Evolutionary conservation across 306 rosid species (phyloP), one percentile per base, ranked within the genome.

Genomic region (Inga laurina): DNA sequence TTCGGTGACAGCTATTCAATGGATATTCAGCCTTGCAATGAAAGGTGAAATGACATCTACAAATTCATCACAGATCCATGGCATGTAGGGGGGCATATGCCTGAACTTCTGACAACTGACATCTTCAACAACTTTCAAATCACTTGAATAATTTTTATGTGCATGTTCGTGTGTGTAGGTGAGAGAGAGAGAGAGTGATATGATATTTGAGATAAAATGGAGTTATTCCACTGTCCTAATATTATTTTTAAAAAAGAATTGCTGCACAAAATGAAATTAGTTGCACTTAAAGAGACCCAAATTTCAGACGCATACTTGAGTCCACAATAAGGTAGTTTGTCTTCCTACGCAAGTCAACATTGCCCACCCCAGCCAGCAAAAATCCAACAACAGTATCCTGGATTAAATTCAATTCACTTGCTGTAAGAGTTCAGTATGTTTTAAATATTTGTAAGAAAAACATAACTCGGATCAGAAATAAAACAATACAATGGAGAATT

Each of bases 261-360:
- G 37, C 72, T 5, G 43, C 69, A 54, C 43, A 32, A 75, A 3
- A 43, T 54, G 45, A 75, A 66, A 75, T 72, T 8, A 61, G 9
- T 65, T 1, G 24, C 22, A 12, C 15, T 19, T 57, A 74, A 62
- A 66, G 45, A 34, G 74, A 76, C 68, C 43, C 71, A 30, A 16
- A 70, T 39, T 27, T 46, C 37, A 34, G 64, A 27, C 22, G 48
- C 93, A 4, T 90, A 93, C 97, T 91, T 75, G 93, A 90, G 83
- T 93, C 96, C 43, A 93, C 96, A 16, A 89, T 89, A 39, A 91
- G 93, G 82, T 93, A 93, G 67, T 91, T 93, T 34, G 96, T 89
- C 89, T 93, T 91, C 84, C 95, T 91, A 64, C 97, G 86, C 86
- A 93, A 79, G 89, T 93, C 96, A 12, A 93, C 97, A 49, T 93